These are phyloP conservation scores for Echites panduratus DNA, from an alignment of 257 asterid genomes.

Conservation along the genomic window DNA sequence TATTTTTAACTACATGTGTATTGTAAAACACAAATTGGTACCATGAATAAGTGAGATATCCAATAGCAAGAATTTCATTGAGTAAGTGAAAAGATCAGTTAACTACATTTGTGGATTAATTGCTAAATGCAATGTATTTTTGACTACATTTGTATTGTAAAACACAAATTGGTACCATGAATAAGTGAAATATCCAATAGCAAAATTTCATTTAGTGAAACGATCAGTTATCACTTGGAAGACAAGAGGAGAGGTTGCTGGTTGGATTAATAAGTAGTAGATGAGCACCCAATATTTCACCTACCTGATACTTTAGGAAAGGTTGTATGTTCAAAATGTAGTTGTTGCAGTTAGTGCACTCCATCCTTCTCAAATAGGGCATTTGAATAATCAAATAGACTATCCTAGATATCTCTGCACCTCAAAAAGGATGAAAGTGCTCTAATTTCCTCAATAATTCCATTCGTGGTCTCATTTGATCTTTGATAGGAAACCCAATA, in stretches of 20 bases:
- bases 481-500: not conserved
- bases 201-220: not conserved
- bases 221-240: not conserved
- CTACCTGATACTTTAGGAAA: not conserved
- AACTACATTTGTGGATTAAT: no score
- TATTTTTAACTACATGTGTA: no score
- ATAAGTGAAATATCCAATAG: not conserved
- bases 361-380: no score
- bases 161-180: not conserved
- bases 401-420: not conserved
- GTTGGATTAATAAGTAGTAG: not conserved
- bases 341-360: not conserved
- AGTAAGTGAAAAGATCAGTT: not conserved
- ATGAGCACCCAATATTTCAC: not conserved
- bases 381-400: not conserved
- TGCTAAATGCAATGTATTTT: no score
- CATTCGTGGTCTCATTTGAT: not conserved
- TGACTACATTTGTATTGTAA: no score
- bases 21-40: not conserved
- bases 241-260: not conserved
- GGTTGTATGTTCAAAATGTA: not conserved
- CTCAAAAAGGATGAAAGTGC: not conserved
- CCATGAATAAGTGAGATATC: not conserved
- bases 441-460: not conserved
- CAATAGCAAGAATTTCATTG: not conserved